Evolutionary conservation across 805 yeast genomes (phyloP), one percentile per base, ranked within the genome.

Genomic region (Kluyveromyces nonfermentans): DNA sequence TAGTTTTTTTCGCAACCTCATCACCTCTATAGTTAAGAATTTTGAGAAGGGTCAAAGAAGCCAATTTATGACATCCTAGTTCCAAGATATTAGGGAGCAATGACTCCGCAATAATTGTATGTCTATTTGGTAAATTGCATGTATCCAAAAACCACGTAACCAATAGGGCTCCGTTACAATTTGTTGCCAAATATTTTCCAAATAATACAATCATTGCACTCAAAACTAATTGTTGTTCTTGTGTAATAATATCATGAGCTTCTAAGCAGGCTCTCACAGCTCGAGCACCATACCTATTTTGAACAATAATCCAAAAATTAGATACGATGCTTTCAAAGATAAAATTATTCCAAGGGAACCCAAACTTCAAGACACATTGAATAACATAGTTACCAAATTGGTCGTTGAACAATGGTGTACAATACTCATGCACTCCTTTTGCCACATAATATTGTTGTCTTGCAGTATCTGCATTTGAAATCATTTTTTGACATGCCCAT

Each of bases 401-500:
- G 60, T 93, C 98, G 57, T 88, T 82, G 60, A 93, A 84, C 51
- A 93, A 69, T 40, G 89, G 85, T 1, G 84, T 85, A 38, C 93
- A 77, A 57, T 83, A 88, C 1, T 95, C 93, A 47, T 77, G 75
- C 49, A 93, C 72, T 34, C 87, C 76, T 20, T 75, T 69, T 7
- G 82, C 79, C 36, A 93, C 84, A 40, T 83, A 60, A 53, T 71
- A 66, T 61, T 77, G 82, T 54, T 80, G 85, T 40, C 76, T 72
- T 36, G 72, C 78, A 40, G 78, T 78, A 49, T 72, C 65, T 4
- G 87, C 82, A 37, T 80, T 80, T 51, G 80, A 83, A 53, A 93
- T 88, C 63, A 93, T 82, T 64, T 90, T 93, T 64, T 93, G 98
- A 19, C 96, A 95, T 1, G 97, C 97, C 98, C 98, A 93, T 5